These are phyloP conservation scores for Neltuma alba DNA, from an alignment of 306 rosid species.

Conservation along the genomic window DNA sequence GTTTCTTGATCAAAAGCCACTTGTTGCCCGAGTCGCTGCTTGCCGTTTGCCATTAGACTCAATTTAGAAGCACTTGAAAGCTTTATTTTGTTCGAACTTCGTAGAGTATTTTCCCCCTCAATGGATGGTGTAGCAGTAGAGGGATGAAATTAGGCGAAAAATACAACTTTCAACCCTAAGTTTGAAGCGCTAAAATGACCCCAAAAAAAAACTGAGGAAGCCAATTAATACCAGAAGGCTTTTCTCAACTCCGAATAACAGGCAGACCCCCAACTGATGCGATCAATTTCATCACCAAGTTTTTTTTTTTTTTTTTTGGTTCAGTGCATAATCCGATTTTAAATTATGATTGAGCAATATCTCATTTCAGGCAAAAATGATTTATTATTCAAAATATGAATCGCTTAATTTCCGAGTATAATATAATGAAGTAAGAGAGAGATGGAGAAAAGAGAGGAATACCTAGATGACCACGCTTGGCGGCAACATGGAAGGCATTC, in stretches of 20 bases:
- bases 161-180: neutral
- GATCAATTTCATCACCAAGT: neutral
- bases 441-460: conserved; percentile 21
- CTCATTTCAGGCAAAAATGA: neutral
- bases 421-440: neutral
- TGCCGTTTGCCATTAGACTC: neutral
- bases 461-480: conserved; percentile 85
- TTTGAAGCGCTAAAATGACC: neutral
- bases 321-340: neutral
- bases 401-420: neutral
- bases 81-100: neutral
- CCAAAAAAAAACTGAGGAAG: neutral
- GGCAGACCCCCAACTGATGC: neutral
- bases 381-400: neutral
- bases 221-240: neutral
- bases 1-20: neutral
- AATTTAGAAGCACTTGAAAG: neutral
- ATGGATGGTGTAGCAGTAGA: neutral
- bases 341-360: neutral
- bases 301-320: neutral
- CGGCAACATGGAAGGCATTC: conserved; percentile 80
- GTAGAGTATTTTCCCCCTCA: neutral
- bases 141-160: neutral
- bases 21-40: neutral
- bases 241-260: neutral